A percentile compares a stretch with the other conserved stretches of the same genome.
Evolutionary conservation across 2,329 filamentous ascomycete species (phyloP).

Genomic region (Mycogone perniciosa): DNA sequence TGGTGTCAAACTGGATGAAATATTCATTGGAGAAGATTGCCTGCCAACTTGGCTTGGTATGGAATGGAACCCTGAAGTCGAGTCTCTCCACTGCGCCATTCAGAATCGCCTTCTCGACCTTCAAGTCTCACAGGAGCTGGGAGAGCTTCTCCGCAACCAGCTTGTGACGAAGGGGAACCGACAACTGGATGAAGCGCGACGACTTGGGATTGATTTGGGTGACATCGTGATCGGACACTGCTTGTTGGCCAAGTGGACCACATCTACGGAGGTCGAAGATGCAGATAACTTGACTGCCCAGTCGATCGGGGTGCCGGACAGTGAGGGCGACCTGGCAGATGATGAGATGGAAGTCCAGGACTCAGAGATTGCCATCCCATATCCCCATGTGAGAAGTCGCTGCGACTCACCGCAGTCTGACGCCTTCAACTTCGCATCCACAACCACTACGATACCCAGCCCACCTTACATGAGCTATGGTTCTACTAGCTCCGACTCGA

Average conservation of each 20-base stretch:
- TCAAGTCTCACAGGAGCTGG: conserved; percentile 16
- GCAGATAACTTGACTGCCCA: neutral
- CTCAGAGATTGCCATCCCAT: neutral
- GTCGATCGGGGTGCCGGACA: too few species aligned
- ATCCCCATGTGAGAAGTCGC: neutral
- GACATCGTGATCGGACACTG: conserved; percentile 21
- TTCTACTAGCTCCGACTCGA: neutral
- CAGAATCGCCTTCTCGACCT: conserved; percentile 19
- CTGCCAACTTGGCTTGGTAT: conserved; percentile 23
- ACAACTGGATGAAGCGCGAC: conserved; percentile 21
- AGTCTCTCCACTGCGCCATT: conserved; percentile 21
- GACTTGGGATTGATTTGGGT: conserved; percentile 16
- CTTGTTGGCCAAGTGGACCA: conserved; percentile 25
- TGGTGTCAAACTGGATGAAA: conserved; percentile 13
- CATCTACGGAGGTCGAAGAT: neutral
- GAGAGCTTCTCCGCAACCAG: conserved; percentile 15
- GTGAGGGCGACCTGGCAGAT: neutral
- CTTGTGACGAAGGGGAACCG: conserved; percentile 22
- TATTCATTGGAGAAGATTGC: conserved; percentile 25
- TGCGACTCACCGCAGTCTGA: neutral
- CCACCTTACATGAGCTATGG: neutral
- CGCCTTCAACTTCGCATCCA: neutral
- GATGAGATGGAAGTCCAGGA: neutral
- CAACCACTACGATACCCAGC: neutral
- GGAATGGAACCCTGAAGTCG: conserved; percentile 20